Evolutionary conservation across 306 rosid genomes (phyloP), one percentile per base, ranked within the genome.

Genomic region (Dryas alaskensis): DNA sequence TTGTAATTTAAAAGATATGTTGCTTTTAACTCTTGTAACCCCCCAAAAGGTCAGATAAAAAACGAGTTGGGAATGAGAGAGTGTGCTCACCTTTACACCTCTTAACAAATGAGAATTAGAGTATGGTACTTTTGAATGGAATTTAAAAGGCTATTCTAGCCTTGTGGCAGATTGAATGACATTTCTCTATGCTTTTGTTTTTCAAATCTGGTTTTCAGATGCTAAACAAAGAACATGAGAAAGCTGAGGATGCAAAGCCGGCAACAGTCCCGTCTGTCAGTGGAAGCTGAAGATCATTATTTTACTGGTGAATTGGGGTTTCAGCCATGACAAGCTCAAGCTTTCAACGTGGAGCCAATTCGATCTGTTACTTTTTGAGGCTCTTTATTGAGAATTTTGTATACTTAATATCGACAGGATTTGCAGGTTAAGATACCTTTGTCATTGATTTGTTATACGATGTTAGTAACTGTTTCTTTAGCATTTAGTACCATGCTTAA

Each of bases 141-240:
- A 4, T 8, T 19, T 2, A 22, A 19, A 12, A 31, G 37, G 37
- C 37, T 31, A 31, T 6, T 52, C 62, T 69, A 25, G 50, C 19
- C 4, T 25, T 69, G 46, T 48, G 37, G 73, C 57, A n/a, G 39
- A 3, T 53, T 16, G 14, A 22, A n/a, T 39, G 25, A 14, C 2
- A 11, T 6, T 6, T 55, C 6, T 43, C 14, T 43, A 17, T 70
- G 65, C 16, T 70, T 70, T 70, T 22, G 3, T 2, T 22, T 72
- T 17, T 11, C 6, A n/a, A 4, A 4, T 73, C 70, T 22, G 22
- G 5, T 64, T 67, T 76, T 13, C 83, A 88, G 92, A 84, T 84
- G 82, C 74, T 86, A 65, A 83, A 88, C 78, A 84, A 88, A 72
- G 88, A 88, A 65, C 83, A 86, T 9, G 92, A 86, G 76, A 84